A percentile compares a stretch with the other conserved stretches of the same genome.
Evolutionary conservation across 2,329 filamentous ascomycete species (phyloP).

Genomic region (Leptoxyphium fumago): DNA sequence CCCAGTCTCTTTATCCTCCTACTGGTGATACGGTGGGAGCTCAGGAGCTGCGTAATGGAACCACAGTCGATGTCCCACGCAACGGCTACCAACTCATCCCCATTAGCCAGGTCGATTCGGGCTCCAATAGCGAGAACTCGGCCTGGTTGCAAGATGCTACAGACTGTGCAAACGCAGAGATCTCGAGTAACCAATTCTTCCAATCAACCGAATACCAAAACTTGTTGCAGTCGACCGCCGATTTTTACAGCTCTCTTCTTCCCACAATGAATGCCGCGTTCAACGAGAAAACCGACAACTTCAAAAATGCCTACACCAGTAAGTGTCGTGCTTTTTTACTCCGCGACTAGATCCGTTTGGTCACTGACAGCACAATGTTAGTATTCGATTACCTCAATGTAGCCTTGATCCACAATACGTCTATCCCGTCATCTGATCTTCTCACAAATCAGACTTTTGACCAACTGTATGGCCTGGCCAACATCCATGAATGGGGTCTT

Average conservation of each 20-base stretch:
- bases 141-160: slow-evolving; percentile 45
- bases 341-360: background rate
- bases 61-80: slow-evolving; percentile 50
- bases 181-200: slow-evolving; percentile 47
- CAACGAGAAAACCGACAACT: slow-evolving; percentile 32
- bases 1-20: slow-evolving; percentile 79
- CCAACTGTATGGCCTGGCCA: slow-evolving; percentile 59
- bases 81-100: slow-evolving; percentile 76
- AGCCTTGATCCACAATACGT: slow-evolving; percentile 46
- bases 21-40: slow-evolving; percentile 32
- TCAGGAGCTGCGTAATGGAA: slow-evolving; percentile 58
- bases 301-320: slow-evolving; percentile 54
- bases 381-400: slow-evolving; percentile 51
- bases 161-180: slow-evolving; percentile 39
- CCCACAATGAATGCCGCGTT: slow-evolving; percentile 41
- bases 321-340: slow-evolving; percentile 14
- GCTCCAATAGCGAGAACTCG: slow-evolving; percentile 43
- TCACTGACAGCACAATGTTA: slow-evolving; percentile 4
- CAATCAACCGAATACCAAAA: slow-evolving; percentile 33
- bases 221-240: slow-evolving; percentile 33
- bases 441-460: slow-evolving; percentile 44
- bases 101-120: slow-evolving; percentile 45
- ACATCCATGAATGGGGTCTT: slow-evolving; percentile 66
- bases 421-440: slow-evolving; percentile 43
- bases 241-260: slow-evolving; percentile 39